These are phyloP conservation scores for Reticulomyxa filosa DNA, from an alignment of 78 protist genomes.

Conservation along the genomic window DNA sequence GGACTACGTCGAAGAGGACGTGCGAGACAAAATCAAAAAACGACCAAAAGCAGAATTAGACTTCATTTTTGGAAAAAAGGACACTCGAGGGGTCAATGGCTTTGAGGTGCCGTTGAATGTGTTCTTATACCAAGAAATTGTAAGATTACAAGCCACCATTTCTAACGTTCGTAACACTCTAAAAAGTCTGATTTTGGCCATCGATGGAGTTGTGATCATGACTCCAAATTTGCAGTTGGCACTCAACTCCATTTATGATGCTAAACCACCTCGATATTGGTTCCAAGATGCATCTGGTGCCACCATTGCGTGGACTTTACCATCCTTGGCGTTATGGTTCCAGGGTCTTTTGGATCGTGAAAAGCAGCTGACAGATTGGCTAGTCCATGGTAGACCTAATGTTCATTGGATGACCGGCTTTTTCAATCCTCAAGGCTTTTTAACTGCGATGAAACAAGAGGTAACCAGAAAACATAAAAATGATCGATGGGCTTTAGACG, in stretches of 20 bases:
- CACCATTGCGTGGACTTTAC: constrained; percentile 28
- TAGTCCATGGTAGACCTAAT: constrained; percentile 29
- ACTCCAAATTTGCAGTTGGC: constrained; percentile 21
- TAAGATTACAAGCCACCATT: constrained; percentile 30
- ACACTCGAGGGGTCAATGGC: constrained; percentile 9
- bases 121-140: constrained; percentile 51
- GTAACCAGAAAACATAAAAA: constrained; percentile 40
- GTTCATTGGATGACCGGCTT: constrained; percentile 49
- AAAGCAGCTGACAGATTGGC: constrained; percentile 47
- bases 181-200: constrained; percentile 43
- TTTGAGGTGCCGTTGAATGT: constrained; percentile 38
- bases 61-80: too few relatives aligned
- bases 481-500: constrained; percentile 60
- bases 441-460: constrained; percentile 57
- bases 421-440: constrained; percentile 64
- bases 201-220: constrained; percentile 42
- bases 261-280: background rate
- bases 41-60: background rate
- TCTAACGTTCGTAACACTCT: constrained; percentile 17
- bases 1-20: constrained; percentile 20
- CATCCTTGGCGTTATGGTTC: constrained; percentile 48
- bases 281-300: background rate
- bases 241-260: constrained; percentile 10
- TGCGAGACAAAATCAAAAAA: background rate
- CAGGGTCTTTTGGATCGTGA: constrained; percentile 21